A percentile compares a stretch with the other conserved stretches of the same genome.
Evolutionary conservation across 129 eudicot species (phyloP).

Genomic region (Artemisia tridentata): DNA sequence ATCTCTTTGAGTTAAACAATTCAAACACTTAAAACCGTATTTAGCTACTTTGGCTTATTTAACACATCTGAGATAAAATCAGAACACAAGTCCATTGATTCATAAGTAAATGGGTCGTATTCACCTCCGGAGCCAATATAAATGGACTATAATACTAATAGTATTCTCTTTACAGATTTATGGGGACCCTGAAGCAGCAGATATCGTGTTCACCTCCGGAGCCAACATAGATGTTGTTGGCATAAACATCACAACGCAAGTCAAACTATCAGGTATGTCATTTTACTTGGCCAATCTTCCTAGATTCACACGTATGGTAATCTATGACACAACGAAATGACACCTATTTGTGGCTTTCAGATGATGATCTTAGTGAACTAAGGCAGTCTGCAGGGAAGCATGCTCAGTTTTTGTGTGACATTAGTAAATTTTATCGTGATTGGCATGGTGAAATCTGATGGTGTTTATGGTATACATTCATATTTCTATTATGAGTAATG

Average conservation of each 20-base stretch:
- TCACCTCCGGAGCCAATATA: no score
- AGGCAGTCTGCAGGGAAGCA: slow-evolving; percentile 67
- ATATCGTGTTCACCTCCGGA: slow-evolving; percentile 85
- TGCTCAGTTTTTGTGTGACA: slow-evolving; percentile 59
- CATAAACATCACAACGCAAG: slow-evolving; percentile 94
- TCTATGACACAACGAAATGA: slow-evolving; percentile 1
- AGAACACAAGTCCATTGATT: neutral
- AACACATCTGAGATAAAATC: neutral
- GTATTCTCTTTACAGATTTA: slow-evolving; percentile 51
- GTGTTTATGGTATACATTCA: slow-evolving; percentile 59
- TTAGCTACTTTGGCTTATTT: neutral
- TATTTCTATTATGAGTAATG: neutral
- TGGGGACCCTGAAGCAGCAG: slow-evolving; percentile 99
- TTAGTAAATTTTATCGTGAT: slow-evolving; percentile 80
- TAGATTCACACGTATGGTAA: neutral
- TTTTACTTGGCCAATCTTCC: neutral
- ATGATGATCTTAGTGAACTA: slow-evolving; percentile 55
- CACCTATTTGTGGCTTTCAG: slow-evolving; percentile 40
- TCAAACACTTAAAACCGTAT: neutral
- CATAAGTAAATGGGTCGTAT: neutral
- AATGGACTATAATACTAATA: neutral
- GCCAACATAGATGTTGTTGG: slow-evolving; percentile 85
- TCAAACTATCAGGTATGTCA: slow-evolving; percentile 73
- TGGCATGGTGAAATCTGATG: slow-evolving; percentile 98
- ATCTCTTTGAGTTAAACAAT: neutral